Conservation (phyloP, 768 basidiomycete genomes). For the Rickenella mellea region DNA sequence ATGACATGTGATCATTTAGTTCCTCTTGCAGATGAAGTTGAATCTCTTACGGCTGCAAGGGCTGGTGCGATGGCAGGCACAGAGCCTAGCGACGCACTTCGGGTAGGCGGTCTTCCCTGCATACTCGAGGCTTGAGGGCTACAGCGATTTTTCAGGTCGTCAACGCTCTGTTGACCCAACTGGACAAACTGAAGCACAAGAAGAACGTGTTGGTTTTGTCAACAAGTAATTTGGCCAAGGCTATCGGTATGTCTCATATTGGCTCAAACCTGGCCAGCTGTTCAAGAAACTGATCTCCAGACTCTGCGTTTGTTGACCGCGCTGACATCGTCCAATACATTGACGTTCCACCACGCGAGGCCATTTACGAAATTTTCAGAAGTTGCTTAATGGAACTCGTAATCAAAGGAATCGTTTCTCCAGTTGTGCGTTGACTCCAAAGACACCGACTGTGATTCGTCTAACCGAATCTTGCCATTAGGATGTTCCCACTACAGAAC, state of each 20-base stretch:
- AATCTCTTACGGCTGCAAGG: conserved; percentile 88
- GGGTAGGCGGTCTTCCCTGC: conserved; percentile 39
- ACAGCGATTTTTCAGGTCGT: conserved; percentile 60
- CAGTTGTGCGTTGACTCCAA: conserved; percentile 37
- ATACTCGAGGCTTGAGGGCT: not conserved
- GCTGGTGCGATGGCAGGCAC: conserved; percentile 92
- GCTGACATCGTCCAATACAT: conserved; percentile 96
- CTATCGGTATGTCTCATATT: conserved; percentile 59
- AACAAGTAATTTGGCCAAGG: conserved; percentile 89
- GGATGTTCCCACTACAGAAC: conserved; percentile 53
- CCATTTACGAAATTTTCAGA: conserved; percentile 86
- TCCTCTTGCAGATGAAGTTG: conserved; percentile 73
- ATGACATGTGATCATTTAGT: conserved; percentile 1
- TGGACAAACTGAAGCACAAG: conserved; percentile 87
- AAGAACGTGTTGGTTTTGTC: conserved; percentile 96
- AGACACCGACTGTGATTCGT: not conserved
- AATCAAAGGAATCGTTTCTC: conserved; percentile 55
- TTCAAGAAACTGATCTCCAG: conserved; percentile 27
- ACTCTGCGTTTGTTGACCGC: conserved; percentile 91
- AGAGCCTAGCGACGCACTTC: conserved; percentile 89
- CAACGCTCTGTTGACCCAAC: conserved; percentile 91
- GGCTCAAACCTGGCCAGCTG: not conserved
- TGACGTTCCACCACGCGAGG: conserved; percentile 83
- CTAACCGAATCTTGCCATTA: conserved; percentile 16
- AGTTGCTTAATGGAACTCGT: conserved; percentile 78